These are phyloP conservation scores for Botryobasidium botryosum DNA, from an alignment of 768 basidiomycete genomes.

Conservation along the genomic window DNA sequence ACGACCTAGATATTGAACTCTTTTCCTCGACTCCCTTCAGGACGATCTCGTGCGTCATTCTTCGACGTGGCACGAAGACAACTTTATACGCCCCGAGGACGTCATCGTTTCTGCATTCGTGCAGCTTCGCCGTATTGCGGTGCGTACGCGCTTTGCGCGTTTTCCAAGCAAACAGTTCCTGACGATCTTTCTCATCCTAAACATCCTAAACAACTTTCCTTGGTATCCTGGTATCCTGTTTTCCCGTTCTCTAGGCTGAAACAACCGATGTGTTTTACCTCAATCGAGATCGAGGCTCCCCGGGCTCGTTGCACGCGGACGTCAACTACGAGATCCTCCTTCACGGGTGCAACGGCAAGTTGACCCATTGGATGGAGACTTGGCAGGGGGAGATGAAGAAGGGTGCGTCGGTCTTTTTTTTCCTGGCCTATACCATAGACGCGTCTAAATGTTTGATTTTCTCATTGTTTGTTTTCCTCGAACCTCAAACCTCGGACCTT, in stretches of 20 bases:
- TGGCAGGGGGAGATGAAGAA: constrained; percentile 62
- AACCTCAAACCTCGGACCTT: constrained; percentile 1
- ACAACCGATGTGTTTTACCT: constrained; percentile 57
- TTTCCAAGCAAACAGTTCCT: not conserved
- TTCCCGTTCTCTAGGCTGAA: constrained; percentile 35
- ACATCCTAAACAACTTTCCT: too few relatives aligned
- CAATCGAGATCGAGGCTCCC: constrained; percentile 33
- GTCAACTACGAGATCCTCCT: constrained; percentile 60
- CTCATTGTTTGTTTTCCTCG: not conserved
- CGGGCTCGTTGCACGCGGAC: constrained; percentile 33
- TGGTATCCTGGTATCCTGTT: not conserved
- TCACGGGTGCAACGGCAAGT: constrained; percentile 50
- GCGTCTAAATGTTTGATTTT: too few relatives aligned
- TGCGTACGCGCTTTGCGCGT: constrained; percentile 22
- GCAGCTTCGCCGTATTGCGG: constrained; percentile 62
- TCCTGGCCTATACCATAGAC: too few relatives aligned
- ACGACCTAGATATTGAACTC: not conserved
- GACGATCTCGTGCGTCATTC: constrained; percentile 62
- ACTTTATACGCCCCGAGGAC: constrained; percentile 54
- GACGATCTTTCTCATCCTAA: too few relatives aligned
- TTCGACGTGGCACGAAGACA: constrained; percentile 48
- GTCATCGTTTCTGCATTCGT: constrained; percentile 66
- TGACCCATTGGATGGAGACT: constrained; percentile 51
- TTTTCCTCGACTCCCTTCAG: constrained; percentile 14
- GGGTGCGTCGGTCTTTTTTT: constrained; percentile 25